A percentile compares a stretch with the other conserved stretches of the same genome.
Evolutionary conservation across 2,329 filamentous ascomycete genomes (phyloP).

Genomic region (Purpureocillium takamizusanense): DNA sequence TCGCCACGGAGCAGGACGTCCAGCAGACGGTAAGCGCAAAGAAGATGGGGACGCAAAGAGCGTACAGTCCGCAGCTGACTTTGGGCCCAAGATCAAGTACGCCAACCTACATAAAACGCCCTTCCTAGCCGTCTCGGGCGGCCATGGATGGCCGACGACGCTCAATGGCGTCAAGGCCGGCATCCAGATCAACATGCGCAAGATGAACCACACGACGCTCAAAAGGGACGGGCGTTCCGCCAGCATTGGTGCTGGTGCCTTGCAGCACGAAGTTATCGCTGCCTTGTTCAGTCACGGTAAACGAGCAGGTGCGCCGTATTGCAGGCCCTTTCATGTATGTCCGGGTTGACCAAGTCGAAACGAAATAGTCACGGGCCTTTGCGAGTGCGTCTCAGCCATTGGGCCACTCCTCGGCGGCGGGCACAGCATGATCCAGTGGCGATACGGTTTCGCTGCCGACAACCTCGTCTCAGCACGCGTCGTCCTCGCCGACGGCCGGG

Average conservation of each 20-base stretch:
- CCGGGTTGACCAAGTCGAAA: no score
- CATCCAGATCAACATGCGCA: slow-evolving; percentile 9
- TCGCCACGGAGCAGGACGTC: neutral
- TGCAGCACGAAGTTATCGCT: slow-evolving; percentile 5
- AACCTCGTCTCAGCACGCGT: slow-evolving; percentile 21
- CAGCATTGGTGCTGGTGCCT: slow-evolving; percentile 4
- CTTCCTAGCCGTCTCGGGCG: slow-evolving; percentile 8
- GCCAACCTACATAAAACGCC: slow-evolving; percentile 5
- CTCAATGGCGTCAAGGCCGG: slow-evolving; percentile 1
- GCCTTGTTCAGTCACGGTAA: slow-evolving; percentile 4
- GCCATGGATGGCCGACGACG: slow-evolving; percentile 6
- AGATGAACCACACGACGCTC: slow-evolving; percentile 5
- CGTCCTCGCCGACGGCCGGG: slow-evolving; percentile 19
- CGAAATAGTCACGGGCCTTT: neutral
- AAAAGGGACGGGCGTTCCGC: slow-evolving; percentile 1
- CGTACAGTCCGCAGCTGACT: no score
- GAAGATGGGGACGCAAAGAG: no score
- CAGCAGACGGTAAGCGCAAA: slow-evolving; percentile 1
- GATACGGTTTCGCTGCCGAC: slow-evolving; percentile 19
- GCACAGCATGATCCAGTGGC: slow-evolving; percentile 1
- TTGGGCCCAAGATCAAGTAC: slow-evolving; percentile 13
- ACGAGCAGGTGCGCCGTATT: slow-evolving; percentile 1
- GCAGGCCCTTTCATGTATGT: no score
- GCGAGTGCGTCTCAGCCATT: slow-evolving; percentile 1
- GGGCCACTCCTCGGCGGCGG: slow-evolving; percentile 3